A percentile compares a stretch with the other conserved stretches of the same genome.
phyloP scores from a whole-genome alignment of 192 early-diverging fungal species.

The Endogone sp. region DNA sequence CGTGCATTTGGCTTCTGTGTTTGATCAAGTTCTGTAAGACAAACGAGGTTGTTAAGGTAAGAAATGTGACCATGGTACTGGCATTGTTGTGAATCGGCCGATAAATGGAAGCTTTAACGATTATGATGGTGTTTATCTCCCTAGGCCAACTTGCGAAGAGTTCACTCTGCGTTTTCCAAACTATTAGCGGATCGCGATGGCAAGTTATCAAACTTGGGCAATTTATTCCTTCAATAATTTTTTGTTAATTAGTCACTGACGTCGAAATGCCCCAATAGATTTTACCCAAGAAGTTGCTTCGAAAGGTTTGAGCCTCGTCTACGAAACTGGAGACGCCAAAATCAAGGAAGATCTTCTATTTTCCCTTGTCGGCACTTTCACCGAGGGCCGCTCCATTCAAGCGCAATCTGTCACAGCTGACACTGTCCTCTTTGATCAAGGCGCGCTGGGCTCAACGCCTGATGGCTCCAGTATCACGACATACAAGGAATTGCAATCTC shows the following conservation, averaged over 20 bases:
- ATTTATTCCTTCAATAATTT: background rate
- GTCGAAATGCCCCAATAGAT: constrained; percentile 32
- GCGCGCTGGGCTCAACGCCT: constrained; percentile 67
- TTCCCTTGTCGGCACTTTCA: constrained; percentile 74
- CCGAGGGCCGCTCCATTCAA: constrained; percentile 56
- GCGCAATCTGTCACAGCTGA: constrained; percentile 58
- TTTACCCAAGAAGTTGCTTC: constrained; percentile 84
- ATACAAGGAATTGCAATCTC: constrained; percentile 75
- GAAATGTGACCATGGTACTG: background rate
- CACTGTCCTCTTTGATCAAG: constrained; percentile 69
- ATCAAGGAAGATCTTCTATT: constrained; percentile 65
- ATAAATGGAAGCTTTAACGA: background rate
- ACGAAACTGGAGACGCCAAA: constrained; percentile 71
- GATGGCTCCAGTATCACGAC: constrained; percentile 68
- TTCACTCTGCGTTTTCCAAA: constrained; percentile 76
- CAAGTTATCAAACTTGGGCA: constrained; percentile 10
- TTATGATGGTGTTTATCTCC: background rate
- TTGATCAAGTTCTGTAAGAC: constrained; percentile 68
- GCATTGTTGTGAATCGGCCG: background rate
- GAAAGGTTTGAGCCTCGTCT: constrained; percentile 81
- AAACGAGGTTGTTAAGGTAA: constrained; percentile 43
- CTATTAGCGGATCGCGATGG: constrained; percentile 82
- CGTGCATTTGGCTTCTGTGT: constrained; percentile 76
- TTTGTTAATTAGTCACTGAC: background rate
- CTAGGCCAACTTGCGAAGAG: constrained; percentile 44